Percentiles rank a stretch among this genome's conserved stretches.
phyloP scores from a whole-genome alignment of 306 rosid species.

The Mucuna pruriens region DNA sequence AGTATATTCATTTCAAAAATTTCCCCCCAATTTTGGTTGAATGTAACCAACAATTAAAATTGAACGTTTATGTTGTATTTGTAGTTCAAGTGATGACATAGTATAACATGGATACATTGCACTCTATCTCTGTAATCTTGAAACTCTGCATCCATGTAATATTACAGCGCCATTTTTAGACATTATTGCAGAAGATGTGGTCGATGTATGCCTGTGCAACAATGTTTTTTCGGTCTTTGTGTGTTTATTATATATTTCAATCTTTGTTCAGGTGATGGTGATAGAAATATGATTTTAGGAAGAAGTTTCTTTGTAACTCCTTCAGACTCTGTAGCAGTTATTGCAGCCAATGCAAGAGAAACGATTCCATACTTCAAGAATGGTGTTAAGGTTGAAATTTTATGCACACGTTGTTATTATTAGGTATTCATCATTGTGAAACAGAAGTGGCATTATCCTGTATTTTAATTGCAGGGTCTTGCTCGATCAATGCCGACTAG shows the following conservation, averaged over 20 bases:
- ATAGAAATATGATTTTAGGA: constrained; percentile 98
- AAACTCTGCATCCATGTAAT: neutral
- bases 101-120: neutral
- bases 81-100: neutral
- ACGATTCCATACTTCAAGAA: constrained; percentile 83
- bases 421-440: constrained; percentile 6
- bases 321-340: constrained; percentile 95
- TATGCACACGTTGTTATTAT: constrained; percentile 8
- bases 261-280: constrained; percentile 83
- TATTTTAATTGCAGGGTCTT: constrained; percentile 69
- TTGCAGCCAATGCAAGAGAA: constrained; percentile 93
- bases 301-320: constrained; percentile 89
- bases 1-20: neutral
- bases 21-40: neutral
- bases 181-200: neutral
- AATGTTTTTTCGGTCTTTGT: constrained; percentile 3
- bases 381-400: constrained; percentile 70
- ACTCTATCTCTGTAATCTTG: neutral
- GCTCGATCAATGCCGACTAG: constrained; percentile 99
- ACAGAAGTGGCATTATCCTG: constrained; percentile 17
- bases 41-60: neutral
- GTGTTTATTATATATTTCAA: constrained; percentile 4
- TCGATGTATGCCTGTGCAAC: constrained; percentile 1
- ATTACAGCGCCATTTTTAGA: neutral
- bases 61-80: neutral